Base-by-base conservation (phyloP, 495 filamentous ascomycete species). In the Xylaria cubensis region DNA sequence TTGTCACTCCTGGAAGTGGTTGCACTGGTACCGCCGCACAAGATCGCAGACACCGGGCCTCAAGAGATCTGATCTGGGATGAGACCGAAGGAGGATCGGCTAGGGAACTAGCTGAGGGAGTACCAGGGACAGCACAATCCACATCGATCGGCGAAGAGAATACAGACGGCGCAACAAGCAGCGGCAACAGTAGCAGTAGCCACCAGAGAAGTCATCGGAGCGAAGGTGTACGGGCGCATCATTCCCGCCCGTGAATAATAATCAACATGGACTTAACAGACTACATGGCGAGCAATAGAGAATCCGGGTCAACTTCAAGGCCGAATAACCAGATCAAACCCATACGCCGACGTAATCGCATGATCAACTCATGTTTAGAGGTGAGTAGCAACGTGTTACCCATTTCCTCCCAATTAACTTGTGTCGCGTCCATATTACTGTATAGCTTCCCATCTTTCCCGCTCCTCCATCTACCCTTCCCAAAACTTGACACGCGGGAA, bases 291-390 rank as follows among this genome's bases (percentile, higher is more conserved):
- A 61, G 29, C n/a, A 61, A n/a, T 67, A 73, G 67, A 59, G 77
- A 79, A 42, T 63, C 74, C 71, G 78, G 71, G 24, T 73, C 68
- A 34, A 50, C 67, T 41, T 75, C 77, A 48, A 72, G 74, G 64
- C 48, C 72, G 58, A 50, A 51, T 26, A 72, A 69, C 70, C 78
- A 77, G 56, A 26, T 75, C 41, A 85, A 83, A 63, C 82, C 83
- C 21, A 89, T 92, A 70, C 86, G 90, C 24, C 84, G 91, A 42
- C 82, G 91, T 59, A 92, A 92, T 77, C 86, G 91, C 69, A 86
- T 90, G 84, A 92, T 92, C 71, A 90, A 87, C 41, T 89, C 87
- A 10, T 92, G 90, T 78, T 80, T 91, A 61, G 71, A 79, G 75
- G 77, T 79, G 63, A 77, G 75, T 32, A n/a, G 51, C 50, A 55